Evolutionary conservation across 2,329 filamentous ascomycete genomes (phyloP).

Genomic region (Akanthomyces muscarius): DNA sequence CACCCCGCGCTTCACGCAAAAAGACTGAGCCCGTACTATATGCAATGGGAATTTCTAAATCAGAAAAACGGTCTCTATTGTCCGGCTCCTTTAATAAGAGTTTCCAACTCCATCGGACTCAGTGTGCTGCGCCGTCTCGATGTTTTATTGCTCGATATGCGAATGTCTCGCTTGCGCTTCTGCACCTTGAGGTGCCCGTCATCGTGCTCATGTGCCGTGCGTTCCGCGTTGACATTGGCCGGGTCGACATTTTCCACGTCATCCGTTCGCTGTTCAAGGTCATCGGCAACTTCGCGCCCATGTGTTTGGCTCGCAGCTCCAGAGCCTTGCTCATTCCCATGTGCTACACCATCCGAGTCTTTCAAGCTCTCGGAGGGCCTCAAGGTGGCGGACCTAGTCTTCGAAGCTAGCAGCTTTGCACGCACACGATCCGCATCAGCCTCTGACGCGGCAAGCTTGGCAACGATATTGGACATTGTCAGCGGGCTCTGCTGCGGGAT

Average conservation of each 20-base stretch:
- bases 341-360: neutral
- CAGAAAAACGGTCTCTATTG: constrained; percentile 24
- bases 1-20: neutral
- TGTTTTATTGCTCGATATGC: constrained; percentile 47
- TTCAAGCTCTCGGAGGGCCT: constrained; percentile 20
- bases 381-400: constrained; percentile 22
- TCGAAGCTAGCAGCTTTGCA: constrained; percentile 57
- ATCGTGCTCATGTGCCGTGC: constrained; percentile 15
- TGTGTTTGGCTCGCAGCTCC: constrained; percentile 13
- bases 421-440: constrained; percentile 60
- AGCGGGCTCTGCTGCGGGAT: constrained; percentile 51
- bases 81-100: constrained; percentile 51
- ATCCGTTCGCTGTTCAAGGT: constrained; percentile 10
- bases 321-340: neutral
- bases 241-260: constrained; percentile 32
- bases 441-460: constrained; percentile 61
- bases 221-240: constrained; percentile 30
- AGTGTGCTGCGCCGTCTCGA: constrained; percentile 69
- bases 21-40: neutral
- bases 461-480: constrained; percentile 58
- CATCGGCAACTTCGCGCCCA: neutral
- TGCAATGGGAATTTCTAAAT: neutral
- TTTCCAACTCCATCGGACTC: constrained; percentile 70
- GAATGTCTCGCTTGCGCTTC: constrained; percentile 50
- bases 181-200: constrained; percentile 27